Conservation (phyloP, 306 rosid genomes). For the Rubus idaeus region DNA sequence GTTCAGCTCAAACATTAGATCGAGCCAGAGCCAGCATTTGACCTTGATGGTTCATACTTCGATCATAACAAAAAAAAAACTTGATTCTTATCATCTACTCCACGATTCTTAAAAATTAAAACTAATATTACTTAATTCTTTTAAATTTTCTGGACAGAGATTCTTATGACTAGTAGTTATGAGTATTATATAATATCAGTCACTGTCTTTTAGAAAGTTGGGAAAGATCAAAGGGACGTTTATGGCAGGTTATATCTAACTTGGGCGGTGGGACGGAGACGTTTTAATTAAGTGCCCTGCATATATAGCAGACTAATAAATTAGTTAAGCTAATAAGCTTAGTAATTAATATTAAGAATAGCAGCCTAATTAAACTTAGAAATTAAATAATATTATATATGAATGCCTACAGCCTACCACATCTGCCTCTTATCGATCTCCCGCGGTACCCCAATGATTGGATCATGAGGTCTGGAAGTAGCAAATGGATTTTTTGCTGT, state of each 20-base stretch:
- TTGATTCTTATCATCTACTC: neutral
- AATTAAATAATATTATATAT: too few relatives aligned
- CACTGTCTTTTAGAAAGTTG: neutral
- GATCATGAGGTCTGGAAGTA: too few relatives aligned
- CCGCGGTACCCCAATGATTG: too few relatives aligned
- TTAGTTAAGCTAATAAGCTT: neutral
- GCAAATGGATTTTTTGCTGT: too few relatives aligned
- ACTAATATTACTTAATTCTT: neutral
- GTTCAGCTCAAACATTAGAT: too few relatives aligned
- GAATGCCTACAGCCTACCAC: too few relatives aligned
- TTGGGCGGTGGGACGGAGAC: conserved; percentile 20
- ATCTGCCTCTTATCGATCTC: too few relatives aligned
- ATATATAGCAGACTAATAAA: too few relatives aligned
- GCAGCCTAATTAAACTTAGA: too few relatives aligned
- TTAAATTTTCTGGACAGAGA: neutral
- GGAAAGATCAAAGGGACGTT: neutral
- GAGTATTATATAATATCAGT: neutral
- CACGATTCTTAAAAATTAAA: neutral
- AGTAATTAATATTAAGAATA: neutral
- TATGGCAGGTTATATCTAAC: neutral
- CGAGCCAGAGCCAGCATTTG: neutral
- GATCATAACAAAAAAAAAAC: neutral
- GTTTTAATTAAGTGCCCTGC: neutral
- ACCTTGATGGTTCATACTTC: neutral
- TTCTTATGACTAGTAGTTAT: neutral